phyloP scores from a whole-genome alignment of 2,329 filamentous ascomycete genomes.

The Colletotrichum truncatum region DNA sequence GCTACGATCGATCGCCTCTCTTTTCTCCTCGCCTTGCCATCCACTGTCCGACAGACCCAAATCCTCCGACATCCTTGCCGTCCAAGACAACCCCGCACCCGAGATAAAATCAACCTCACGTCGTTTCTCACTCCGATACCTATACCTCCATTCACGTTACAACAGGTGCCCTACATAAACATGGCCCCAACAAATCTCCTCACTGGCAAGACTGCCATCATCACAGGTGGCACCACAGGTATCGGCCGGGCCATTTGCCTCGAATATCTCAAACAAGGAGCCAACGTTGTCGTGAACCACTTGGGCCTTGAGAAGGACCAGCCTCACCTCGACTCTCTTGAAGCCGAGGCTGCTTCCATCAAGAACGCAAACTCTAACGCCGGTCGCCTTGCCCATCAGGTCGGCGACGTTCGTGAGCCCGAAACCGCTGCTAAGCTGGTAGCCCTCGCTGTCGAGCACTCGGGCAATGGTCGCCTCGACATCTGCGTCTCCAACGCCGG shows the following conservation, averaged over 20 bases:
- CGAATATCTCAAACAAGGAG: constrained; percentile 80
- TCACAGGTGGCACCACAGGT: constrained; percentile 87
- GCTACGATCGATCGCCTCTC: neutral
- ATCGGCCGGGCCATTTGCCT: constrained; percentile 88
- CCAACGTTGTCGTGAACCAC: constrained; percentile 83
- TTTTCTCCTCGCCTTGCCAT: neutral
- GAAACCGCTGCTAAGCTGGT: constrained; percentile 77
- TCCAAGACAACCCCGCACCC: neutral
- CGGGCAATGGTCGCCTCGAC: constrained; percentile 67
- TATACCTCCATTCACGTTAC: neutral
- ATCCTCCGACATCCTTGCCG: constrained; percentile 5
- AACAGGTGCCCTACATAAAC: neutral
- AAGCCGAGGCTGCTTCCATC: constrained; percentile 60
- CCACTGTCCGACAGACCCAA: neutral
- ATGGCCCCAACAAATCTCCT: constrained; percentile 67
- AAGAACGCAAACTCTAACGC: constrained; percentile 52
- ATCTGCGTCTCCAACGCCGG: constrained; percentile 91
- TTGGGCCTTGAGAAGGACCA: constrained; percentile 67
- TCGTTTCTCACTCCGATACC: neutral
- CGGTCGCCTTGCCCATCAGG: constrained; percentile 71
- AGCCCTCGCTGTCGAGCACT: constrained; percentile 67
- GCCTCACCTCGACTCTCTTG: constrained; percentile 60
- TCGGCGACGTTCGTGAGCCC: constrained; percentile 81
- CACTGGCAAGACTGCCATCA: constrained; percentile 79
- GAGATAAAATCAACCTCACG: neutral